phyloP scores from a whole-genome alignment of 768 basidiomycete genomes.

The Rhodosporidiobolus odoratus region DNA sequence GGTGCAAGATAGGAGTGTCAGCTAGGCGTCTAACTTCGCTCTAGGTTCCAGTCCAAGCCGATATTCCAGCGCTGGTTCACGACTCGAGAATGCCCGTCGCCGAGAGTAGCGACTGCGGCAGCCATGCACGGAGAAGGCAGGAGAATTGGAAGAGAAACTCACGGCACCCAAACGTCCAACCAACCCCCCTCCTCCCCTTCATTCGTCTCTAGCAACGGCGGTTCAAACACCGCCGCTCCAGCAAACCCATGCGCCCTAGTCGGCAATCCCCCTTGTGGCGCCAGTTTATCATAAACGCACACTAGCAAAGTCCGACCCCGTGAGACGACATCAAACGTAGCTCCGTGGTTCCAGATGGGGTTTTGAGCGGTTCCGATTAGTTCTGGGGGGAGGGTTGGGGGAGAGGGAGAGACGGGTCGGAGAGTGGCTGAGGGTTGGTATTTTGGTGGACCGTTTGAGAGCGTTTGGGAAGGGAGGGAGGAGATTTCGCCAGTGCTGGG shows the following conservation, averaged over 20 bases:
- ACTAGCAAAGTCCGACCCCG: slow-evolving; percentile 27
- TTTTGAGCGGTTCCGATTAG: slow-evolving; percentile 24
- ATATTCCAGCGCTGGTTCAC: too few species aligned
- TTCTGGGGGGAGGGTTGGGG: not conserved
- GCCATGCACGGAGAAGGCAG: not conserved
- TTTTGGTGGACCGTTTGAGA: not conserved
- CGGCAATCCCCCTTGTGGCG: slow-evolving; percentile 57
- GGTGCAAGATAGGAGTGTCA: too few species aligned
- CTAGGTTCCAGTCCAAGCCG: too few species aligned
- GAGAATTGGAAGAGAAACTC: slow-evolving; percentile 55
- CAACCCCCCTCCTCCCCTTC: slow-evolving; percentile 80
- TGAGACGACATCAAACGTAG: slow-evolving; percentile 59
- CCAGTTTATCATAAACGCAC: slow-evolving; percentile 68
- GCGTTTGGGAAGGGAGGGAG: not conserved
- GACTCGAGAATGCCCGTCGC: too few species aligned
- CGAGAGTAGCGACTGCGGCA: not conserved
- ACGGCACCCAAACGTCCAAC: slow-evolving; percentile 74
- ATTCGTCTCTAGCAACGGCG: slow-evolving; percentile 68
- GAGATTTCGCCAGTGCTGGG: not conserved
- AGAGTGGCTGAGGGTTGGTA: slow-evolving; percentile 4
- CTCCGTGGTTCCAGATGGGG: slow-evolving; percentile 96
- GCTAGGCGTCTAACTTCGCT: too few species aligned
- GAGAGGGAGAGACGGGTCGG: slow-evolving; percentile 14
- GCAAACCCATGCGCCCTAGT: slow-evolving; percentile 20
- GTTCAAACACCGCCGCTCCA: slow-evolving; percentile 37